Base-by-base conservation (phyloP, 2,329 filamentous ascomycete species). In the Aspergillus pseudotamarii region DNA sequence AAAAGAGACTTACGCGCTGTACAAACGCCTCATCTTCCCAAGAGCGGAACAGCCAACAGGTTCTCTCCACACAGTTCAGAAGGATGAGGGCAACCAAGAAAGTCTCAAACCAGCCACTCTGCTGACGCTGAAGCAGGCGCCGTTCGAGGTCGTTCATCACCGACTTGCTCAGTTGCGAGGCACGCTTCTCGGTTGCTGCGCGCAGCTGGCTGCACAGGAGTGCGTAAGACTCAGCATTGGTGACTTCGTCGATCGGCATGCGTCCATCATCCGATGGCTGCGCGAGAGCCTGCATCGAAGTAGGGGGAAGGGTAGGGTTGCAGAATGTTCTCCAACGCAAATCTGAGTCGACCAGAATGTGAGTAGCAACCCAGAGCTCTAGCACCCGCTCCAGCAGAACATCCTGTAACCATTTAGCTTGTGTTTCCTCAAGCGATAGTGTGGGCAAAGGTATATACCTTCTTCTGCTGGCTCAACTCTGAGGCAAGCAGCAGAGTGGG, bases 141-240 rank as follows among this genome's bases (percentile, higher is more conserved):
- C 85, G 82, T 70, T 89, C 86, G 1, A 88, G 79, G 62, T 88
- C 85, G 64, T 86, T 86, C 80, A 88, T 84, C 38, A 87, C 81
- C 11, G 76, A 76, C 59, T 85, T 86, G 66, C 82, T 82, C 6
- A 87, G 76, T 58, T 79, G 78, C 16, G 81, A 78, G 41, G 85
- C 84, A 32, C 84, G 82, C 66, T 84, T 84, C 69, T 88, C 86
- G 21, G 82, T 80, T 1, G 82, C 84, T 5, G 84, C 83, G 55
- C 84, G 81, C 53, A 88, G 75, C 71, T 88, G 86, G 58, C 80
- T 78, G 66, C 77, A 81, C 63, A 88, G 82, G 4, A 87, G 75
- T 1, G 75, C 72, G 65, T 85, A 83, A 2, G 83, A 83, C 30
- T 82, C 73, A 2, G 76, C 69, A 50, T 83, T 75, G 8, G 72